These are phyloP conservation scores for Blastobotrys muscicola DNA, from an alignment of 805 yeast genomes.

Conservation along the genomic window DNA sequence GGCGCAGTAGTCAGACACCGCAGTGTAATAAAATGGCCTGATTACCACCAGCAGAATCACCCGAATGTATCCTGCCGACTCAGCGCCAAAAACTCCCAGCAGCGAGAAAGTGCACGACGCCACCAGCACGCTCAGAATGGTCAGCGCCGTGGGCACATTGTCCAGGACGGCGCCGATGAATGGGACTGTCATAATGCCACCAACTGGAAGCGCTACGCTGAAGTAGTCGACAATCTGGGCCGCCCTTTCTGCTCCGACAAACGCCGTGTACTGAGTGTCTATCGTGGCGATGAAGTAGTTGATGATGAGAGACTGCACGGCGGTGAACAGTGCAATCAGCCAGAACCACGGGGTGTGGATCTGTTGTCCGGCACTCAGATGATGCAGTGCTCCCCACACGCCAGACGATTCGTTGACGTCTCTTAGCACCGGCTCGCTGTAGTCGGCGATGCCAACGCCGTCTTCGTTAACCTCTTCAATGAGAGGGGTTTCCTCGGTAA, in stretches of 20 bases:
- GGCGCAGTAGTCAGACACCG: conserved; percentile 84
- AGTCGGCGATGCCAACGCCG: neutral
- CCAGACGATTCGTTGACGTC: conserved; percentile 31
- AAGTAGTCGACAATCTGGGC: conserved; percentile 43
- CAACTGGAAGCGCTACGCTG: conserved; percentile 79
- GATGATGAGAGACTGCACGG: conserved; percentile 83
- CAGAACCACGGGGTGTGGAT: conserved; percentile 60
- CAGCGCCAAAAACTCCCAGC: conserved; percentile 49
- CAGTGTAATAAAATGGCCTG: conserved; percentile 88
- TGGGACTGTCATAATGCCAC: conserved; percentile 82
- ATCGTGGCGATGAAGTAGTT: conserved; percentile 90
- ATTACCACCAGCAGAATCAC: conserved; percentile 66
- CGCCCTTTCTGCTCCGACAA: no score
- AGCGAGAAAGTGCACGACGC: conserved; percentile 60
- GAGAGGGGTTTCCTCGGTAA: conserved; percentile 51
- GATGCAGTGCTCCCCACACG: conserved; percentile 73
- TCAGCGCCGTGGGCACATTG: conserved; percentile 48
- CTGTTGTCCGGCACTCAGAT: conserved; percentile 38
- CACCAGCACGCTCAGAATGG: conserved; percentile 42
- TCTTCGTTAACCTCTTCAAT: conserved; percentile 20
- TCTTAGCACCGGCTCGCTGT: conserved; percentile 3
- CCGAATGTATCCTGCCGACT: conserved; percentile 52
- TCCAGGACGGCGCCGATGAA: conserved; percentile 76
- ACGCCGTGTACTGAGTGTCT: conserved; percentile 54
- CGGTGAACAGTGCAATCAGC: conserved; percentile 67